Percentiles rank a stretch among this genome's conserved stretches.
phyloP scores from a whole-genome alignment of 192 early-diverging fungal genomes.

The Backusella circina region DNA sequence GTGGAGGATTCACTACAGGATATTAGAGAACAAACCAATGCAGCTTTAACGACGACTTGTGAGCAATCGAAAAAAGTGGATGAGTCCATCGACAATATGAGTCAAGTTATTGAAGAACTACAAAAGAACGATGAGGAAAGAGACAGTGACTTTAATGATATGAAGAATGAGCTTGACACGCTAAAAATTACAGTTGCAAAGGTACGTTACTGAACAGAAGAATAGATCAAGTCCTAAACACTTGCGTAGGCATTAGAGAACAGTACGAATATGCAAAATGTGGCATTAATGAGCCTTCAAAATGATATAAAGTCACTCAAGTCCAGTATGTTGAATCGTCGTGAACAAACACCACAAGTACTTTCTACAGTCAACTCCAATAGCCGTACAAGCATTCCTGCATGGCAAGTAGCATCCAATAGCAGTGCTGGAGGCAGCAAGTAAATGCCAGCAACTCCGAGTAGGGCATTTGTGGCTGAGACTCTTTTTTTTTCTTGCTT shows the following conservation, averaged over 20 bases:
- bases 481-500: background rate
- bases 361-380: conserved; percentile 13
- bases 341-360: conserved; percentile 22
- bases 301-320: conserved; percentile 92
- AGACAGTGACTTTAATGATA: conserved; percentile 61
- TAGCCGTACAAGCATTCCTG: conserved; percentile 36
- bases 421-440: background rate
- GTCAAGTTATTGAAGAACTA: conserved; percentile 56
- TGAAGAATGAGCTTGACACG: conserved; percentile 73
- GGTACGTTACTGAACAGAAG: conserved; percentile 34
- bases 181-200: conserved; percentile 70
- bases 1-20: conserved; percentile 43
- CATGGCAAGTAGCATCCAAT: conserved; percentile 57
- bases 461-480: conserved; percentile 10
- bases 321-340: conserved; percentile 79
- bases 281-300: conserved; percentile 76
- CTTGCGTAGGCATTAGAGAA: conserved; percentile 62
- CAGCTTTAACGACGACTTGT: conserved; percentile 60
- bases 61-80: conserved; percentile 68
- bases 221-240: background rate
- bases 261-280: conserved; percentile 63
- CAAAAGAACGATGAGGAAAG: conserved; percentile 60
- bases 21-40: conserved; percentile 65
- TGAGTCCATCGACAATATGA: conserved; percentile 61
- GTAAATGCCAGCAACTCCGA: background rate